phyloP scores from a whole-genome alignment of 371 early-diverging fungal species.

The Nematocida ausubeli region DNA sequence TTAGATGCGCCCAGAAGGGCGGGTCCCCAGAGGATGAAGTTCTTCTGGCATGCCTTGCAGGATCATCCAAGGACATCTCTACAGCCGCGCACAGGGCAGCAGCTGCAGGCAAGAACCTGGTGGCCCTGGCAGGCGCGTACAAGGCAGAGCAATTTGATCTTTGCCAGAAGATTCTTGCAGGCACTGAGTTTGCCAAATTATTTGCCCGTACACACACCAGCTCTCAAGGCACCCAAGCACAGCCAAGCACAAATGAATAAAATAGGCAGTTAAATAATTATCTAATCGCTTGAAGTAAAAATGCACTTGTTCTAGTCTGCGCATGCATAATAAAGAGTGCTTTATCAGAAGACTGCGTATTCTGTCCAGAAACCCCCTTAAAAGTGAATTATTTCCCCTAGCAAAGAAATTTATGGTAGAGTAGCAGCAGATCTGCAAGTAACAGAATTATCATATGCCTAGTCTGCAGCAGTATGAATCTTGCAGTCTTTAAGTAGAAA shows the following conservation, averaged over 20 bases:
- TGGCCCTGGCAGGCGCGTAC: conserved; percentile 57
- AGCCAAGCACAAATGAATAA: neutral
- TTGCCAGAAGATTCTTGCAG: conserved; percentile 53
- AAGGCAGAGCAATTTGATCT: conserved; percentile 49
- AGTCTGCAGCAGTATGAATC: no score
- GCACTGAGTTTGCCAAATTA: conserved; percentile 48
- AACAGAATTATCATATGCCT: no score
- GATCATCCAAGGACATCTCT: conserved; percentile 41
- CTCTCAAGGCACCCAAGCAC: neutral
- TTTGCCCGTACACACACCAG: conserved; percentile 48
- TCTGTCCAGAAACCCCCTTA: no score
- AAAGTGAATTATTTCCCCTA: no score
- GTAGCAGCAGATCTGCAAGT: no score
- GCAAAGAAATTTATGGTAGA: no score
- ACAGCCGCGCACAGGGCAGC: conserved; percentile 44
- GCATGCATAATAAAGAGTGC: no score
- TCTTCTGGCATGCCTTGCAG: conserved; percentile 47
- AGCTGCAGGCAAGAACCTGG: conserved; percentile 52
- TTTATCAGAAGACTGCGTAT: no score
- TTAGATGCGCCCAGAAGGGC: conserved; percentile 57
- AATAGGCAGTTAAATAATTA: no score
- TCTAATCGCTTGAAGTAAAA: no score
- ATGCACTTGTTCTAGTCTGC: no score
- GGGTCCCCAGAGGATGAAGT: conserved; percentile 51
- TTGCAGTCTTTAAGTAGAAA: no score